These are phyloP conservation scores for Candida mattraensis DNA, from an alignment of 805 yeast genomes.

Conservation along the genomic window DNA sequence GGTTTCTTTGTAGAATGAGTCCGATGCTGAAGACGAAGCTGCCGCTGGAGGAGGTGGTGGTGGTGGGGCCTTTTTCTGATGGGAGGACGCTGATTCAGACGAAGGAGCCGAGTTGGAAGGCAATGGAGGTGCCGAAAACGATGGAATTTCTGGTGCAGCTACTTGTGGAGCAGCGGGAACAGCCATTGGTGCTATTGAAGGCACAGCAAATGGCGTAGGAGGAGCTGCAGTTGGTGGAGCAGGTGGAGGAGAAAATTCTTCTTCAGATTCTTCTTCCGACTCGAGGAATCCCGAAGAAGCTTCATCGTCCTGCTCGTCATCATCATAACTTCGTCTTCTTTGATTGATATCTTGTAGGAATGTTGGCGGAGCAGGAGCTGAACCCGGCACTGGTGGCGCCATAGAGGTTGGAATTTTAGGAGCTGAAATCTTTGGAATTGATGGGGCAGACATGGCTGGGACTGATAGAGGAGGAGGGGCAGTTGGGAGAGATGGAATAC, in stretches of 20 bases:
- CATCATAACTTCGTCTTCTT: too few species aligned
- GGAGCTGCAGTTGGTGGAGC: conserved; percentile 16
- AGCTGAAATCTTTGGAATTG: conserved; percentile 13
- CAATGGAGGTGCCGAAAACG: conserved; percentile 24
- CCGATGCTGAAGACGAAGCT: conserved; percentile 11
- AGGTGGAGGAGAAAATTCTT: conserved; percentile 40
- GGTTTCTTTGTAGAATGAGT: conserved; percentile 20
- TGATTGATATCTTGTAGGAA: too few species aligned
- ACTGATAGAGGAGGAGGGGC: conserved; percentile 24
- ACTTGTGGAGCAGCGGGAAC: conserved; percentile 11
- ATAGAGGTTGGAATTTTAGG: conserved; percentile 17
- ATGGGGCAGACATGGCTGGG: conserved; percentile 20
- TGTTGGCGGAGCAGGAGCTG: conserved; percentile 4
- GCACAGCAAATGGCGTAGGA: conserved; percentile 9
- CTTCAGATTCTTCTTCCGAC: too few species aligned
- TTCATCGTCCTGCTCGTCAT: too few species aligned
- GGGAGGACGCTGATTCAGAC: conserved; percentile 8
- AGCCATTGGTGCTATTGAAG: conserved; percentile 6
- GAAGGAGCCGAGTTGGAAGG: conserved; percentile 15
- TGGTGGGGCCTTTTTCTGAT: conserved; percentile 23
- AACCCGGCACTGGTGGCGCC: conserved; percentile 15
- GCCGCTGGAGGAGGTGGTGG: conserved; percentile 35
- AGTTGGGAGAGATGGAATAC: conserved; percentile 11
- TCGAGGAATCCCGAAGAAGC: too few species aligned
- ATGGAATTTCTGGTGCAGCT: conserved; percentile 18